phyloP scores from a whole-genome alignment of 2,329 filamentous ascomycete genomes.

The Aspergillus proliferans region DNA sequence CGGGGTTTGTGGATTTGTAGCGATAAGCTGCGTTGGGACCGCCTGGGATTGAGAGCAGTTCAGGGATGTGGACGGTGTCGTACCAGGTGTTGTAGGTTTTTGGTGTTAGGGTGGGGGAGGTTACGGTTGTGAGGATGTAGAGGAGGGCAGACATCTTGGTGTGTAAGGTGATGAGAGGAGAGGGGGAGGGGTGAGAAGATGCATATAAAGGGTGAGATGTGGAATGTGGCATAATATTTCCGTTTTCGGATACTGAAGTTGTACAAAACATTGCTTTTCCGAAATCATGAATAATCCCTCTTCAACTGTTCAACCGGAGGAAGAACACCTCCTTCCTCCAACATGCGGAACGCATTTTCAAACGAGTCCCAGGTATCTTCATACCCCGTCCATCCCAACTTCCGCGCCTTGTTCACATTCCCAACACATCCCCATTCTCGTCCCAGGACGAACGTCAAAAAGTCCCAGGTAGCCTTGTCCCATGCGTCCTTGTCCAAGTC shows the following conservation, averaged over 20 bases:
- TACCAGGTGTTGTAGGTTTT: background rate
- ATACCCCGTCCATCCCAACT: conserved; percentile 40
- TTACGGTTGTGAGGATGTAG: background rate
- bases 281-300: conserved; percentile 3
- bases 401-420: conserved; percentile 43
- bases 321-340: conserved; percentile 21
- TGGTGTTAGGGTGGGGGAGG: background rate
- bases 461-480: conserved; percentile 42
- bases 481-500: conserved; percentile 34
- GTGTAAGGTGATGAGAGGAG: no score
- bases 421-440: conserved; percentile 23
- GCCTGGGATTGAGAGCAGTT: background rate
- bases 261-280: no score
- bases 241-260: background rate
- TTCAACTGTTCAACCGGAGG: conserved; percentile 12
- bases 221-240: no score
- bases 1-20: background rate
- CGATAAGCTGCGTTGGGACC: background rate
- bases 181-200: no score
- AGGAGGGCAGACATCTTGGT: background rate
- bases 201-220: no score
- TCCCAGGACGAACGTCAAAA: conserved; percentile 39
- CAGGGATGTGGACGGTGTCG: background rate
- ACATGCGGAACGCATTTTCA: conserved; percentile 27
- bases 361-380: conserved; percentile 36